Evolutionary conservation across 2,329 filamentous ascomycete species (phyloP).

Genomic region (Blumeria hordei): DNA sequence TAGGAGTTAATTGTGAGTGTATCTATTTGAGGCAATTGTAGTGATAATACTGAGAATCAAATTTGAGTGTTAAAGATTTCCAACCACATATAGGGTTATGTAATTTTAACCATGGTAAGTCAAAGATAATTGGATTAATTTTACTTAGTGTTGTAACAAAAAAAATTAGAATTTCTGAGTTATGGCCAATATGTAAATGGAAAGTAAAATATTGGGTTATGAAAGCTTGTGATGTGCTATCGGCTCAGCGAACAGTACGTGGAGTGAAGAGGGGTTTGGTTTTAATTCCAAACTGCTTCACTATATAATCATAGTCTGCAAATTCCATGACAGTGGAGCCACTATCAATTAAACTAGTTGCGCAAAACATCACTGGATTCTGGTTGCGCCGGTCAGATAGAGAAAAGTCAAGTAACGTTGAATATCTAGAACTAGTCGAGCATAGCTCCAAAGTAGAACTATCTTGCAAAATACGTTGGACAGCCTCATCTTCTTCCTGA

Average conservation of each 20-base stretch:
- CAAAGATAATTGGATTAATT: not conserved
- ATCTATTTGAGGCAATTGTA: not conserved
- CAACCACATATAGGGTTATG: not conserved
- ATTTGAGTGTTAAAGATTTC: not conserved
- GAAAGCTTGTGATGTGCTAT: not conserved
- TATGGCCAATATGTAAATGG: not conserved
- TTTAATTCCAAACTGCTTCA: not conserved
- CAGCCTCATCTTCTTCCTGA: not conserved
- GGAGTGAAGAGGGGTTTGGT: not conserved
- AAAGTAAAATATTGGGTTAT: not conserved
- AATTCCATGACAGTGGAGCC: not conserved
- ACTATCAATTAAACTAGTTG: constrained; percentile 1
- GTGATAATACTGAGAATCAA: not conserved
- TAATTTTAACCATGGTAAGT: not conserved
- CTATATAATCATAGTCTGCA: not conserved
- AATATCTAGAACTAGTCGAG: not conserved
- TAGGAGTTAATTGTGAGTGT: not conserved
- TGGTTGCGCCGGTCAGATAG: not conserved
- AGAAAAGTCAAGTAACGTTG: not conserved
- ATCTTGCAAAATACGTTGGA: not conserved
- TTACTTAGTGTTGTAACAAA: not conserved
- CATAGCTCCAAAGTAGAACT: not conserved
- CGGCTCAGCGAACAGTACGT: not conserved
- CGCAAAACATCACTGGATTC: not conserved
- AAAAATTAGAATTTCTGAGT: not conserved